Percentiles rank a stretch among this genome's conserved stretches.
phyloP scores from a whole-genome alignment of 768 basidiomycete species.

The Boletus subparvulus region DNA sequence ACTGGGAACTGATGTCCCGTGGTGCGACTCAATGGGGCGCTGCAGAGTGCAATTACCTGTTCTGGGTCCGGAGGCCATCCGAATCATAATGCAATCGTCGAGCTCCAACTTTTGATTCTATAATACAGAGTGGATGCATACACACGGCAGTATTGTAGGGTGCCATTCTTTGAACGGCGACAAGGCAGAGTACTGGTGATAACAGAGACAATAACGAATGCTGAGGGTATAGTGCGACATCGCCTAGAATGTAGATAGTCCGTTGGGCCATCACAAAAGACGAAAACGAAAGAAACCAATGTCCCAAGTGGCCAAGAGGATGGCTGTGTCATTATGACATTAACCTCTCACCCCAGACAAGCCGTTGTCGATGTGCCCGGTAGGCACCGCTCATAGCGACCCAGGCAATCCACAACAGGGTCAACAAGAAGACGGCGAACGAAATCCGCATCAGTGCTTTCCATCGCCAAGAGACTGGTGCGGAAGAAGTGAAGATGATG shows the following conservation, averaged over 20 bases:
- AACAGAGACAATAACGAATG: neutral
- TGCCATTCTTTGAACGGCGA: neutral
- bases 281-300: neutral
- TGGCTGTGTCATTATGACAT: slow-evolving; percentile 50
- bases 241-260: neutral
- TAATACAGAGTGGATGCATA: slow-evolving; percentile 20
- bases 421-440: slow-evolving; percentile 56
- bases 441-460: slow-evolving; percentile 59
- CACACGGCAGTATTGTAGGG: slow-evolving; percentile 1
- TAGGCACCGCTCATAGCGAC: slow-evolving; percentile 65
- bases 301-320: neutral
- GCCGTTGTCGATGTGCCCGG: slow-evolving; percentile 68
- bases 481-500: slow-evolving; percentile 69
- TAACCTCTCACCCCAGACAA: slow-evolving; percentile 78
- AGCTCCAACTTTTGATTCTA: slow-evolving; percentile 3
- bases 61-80: slow-evolving; percentile 79
- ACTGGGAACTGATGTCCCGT: slow-evolving; percentile 69
- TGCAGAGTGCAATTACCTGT: slow-evolving; percentile 73
- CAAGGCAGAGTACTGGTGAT: neutral
- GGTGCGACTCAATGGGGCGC: slow-evolving; percentile 46
- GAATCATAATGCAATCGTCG: slow-evolving; percentile 5
- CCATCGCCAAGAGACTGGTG: slow-evolving; percentile 74
- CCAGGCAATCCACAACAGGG: slow-evolving; percentile 60
- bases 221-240: neutral
- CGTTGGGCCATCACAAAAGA: neutral